Conservation (phyloP, 2,329 filamentous ascomycete species). For the Pseudogymnoascus sp. region DNA sequence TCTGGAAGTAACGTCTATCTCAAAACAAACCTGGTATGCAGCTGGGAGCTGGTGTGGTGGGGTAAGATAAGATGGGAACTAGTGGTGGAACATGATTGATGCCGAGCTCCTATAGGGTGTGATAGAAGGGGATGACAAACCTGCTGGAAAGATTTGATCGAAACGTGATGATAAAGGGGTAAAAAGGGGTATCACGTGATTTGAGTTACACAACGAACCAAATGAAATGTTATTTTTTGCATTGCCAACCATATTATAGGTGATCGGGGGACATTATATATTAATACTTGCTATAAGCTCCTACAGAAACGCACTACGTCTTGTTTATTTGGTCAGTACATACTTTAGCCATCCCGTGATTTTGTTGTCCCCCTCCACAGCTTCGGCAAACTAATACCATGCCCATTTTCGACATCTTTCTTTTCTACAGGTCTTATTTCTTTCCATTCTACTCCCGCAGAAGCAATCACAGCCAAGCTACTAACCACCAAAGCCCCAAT, state of each 20-base stretch:
- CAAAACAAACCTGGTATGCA: not conserved
- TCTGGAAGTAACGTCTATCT: too few species aligned
- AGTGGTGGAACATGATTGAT: not conserved
- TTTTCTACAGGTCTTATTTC: not conserved
- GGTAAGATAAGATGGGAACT: not conserved
- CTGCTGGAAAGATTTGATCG: not conserved
- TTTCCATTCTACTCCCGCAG: not conserved
- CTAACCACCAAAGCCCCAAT: not conserved
- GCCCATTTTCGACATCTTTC: not conserved
- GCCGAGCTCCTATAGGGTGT: not conserved
- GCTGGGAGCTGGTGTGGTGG: too few species aligned
- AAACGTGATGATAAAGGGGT: not conserved
- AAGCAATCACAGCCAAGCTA: not conserved
- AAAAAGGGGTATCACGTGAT: slow-evolving; percentile 1
- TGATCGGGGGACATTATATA: not conserved
- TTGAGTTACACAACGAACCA: not conserved
- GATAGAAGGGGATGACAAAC: not conserved
- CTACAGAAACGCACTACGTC: not conserved
- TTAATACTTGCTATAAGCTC: not conserved
- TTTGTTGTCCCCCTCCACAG: not conserved
- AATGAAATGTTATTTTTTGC: not conserved
- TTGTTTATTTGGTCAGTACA: not conserved
- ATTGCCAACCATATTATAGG: not conserved
- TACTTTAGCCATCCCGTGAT: not conserved
- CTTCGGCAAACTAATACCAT: not conserved